Percentiles rank a stretch among this genome's conserved stretches.
These are phyloP conservation scores for Daldinia sp. DNA, from an alignment of 2,329 filamentous ascomycete genomes.

Conservation along the genomic window DNA sequence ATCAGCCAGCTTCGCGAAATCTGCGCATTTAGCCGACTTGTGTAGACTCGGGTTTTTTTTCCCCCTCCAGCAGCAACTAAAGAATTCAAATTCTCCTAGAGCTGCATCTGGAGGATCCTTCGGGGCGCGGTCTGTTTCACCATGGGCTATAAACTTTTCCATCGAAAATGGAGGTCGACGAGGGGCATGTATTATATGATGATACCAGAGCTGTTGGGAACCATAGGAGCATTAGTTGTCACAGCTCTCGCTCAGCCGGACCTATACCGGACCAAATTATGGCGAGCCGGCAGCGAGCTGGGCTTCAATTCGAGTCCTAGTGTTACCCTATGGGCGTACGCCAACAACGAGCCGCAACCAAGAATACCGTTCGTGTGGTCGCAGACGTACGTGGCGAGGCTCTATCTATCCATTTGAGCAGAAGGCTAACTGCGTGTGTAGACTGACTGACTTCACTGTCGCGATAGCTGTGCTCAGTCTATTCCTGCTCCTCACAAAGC, in stretches of 20 bases:
- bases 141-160: conserved; percentile 64
- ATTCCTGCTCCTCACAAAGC: conserved; percentile 78
- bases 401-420: not conserved
- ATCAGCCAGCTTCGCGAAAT: conserved; percentile 22
- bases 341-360: conserved; percentile 71
- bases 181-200: conserved; percentile 70
- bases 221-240: conserved; percentile 72
- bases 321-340: conserved; percentile 75
- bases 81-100: conserved; percentile 23
- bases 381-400: conserved; percentile 63
- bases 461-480: conserved; percentile 78
- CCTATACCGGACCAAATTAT: conserved; percentile 74
- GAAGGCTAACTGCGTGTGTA: conserved; percentile 48
- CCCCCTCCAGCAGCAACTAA: conserved; percentile 1
- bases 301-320: conserved; percentile 78
- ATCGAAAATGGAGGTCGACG: conserved; percentile 65
- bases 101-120: conserved; percentile 19
- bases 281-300: conserved; percentile 74
- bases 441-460: conserved; percentile 78
- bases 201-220: conserved; percentile 69
- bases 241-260: conserved; percentile 79
- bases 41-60: conserved; percentile 4
- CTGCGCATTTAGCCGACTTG: conserved; percentile 26
- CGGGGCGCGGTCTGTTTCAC: conserved; percentile 32
- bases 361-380: conserved; percentile 77